Evolutionary conservation across 768 basidiomycete species (phyloP).

Genomic region (Panus rudis): DNA sequence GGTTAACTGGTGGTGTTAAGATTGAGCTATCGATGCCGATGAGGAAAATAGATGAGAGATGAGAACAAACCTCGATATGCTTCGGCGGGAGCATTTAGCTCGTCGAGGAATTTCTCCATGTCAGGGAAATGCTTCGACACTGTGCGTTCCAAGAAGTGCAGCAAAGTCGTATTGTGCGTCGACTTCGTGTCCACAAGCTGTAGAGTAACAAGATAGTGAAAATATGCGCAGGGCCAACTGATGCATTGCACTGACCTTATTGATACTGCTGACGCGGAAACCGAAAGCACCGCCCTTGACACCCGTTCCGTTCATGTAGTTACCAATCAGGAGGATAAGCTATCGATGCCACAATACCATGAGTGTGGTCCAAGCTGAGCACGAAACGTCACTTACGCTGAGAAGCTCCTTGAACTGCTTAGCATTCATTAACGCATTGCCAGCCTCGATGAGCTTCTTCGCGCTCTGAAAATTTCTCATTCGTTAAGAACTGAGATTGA

Average conservation of each 20-base stretch:
- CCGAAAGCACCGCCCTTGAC: conserved; percentile 96
- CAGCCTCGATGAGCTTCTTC: conserved; percentile 74
- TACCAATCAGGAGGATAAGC: conserved; percentile 92
- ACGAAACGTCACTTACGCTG: conserved; percentile 42
- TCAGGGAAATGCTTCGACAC: conserved; percentile 81
- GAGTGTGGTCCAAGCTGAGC: conserved; percentile 11
- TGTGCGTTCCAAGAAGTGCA: conserved; percentile 91
- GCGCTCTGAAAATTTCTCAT: conserved; percentile 69
- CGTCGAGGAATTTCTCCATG: conserved; percentile 84
- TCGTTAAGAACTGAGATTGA: not conserved
- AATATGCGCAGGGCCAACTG: not conserved
- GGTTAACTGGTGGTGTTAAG: conserved; percentile 51
- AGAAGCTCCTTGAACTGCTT: conserved; percentile 85
- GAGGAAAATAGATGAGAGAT: not conserved
- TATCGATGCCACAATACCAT: conserved; percentile 15
- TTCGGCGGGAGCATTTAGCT: conserved; percentile 83
- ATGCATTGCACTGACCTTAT: conserved; percentile 66
- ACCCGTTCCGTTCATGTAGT: conserved; percentile 97
- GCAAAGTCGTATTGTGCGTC: conserved; percentile 84
- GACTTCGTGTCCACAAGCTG: conserved; percentile 98
- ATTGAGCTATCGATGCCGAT: not conserved
- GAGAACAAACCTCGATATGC: conserved; percentile 76
- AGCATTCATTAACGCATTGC: conserved; percentile 73
- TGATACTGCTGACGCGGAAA: conserved; percentile 95
- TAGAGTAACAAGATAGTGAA: not conserved